A percentile compares a stretch with the other conserved stretches of the same genome.
Evolutionary conservation across 208 protist species (phyloP).

Genomic region (Trypanosoma congolense): DNA sequence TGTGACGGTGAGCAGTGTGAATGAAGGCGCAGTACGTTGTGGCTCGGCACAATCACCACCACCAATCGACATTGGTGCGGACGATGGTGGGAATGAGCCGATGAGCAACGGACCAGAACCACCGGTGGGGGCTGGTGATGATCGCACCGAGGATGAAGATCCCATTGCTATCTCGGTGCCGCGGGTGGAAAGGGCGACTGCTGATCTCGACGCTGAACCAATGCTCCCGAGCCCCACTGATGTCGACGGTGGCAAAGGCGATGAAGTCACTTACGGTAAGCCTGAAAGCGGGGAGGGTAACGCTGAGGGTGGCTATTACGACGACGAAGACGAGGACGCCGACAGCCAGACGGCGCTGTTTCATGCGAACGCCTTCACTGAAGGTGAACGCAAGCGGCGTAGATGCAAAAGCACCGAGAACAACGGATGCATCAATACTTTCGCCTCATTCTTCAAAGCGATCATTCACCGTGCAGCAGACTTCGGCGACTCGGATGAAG

Average conservation of each 20-base stretch:
- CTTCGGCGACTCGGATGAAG: constrained; percentile 32
- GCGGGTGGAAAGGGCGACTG: no score
- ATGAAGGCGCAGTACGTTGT: no score
- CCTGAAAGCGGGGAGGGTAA: constrained; percentile 3
- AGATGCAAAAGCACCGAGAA: background rate
- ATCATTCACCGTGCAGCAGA: constrained; percentile 39
- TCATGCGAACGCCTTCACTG: constrained; percentile 16
- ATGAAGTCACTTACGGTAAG: background rate
- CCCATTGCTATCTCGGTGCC: no score
- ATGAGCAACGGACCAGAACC: no score
- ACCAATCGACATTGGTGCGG: no score
- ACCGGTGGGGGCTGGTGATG: no score
- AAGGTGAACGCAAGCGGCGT: background rate
- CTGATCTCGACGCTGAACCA: no score
- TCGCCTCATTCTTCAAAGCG: constrained; percentile 31
- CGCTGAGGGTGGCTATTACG: background rate
- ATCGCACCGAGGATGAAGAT: no score
- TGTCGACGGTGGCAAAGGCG: background rate
- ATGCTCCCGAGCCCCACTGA: no score
- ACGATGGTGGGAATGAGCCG: no score
- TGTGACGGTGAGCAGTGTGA: no score
- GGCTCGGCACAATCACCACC: no score
- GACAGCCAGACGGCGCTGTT: constrained; percentile 8
- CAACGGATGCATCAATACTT: constrained; percentile 11
- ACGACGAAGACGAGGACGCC: constrained; percentile 7